Base-by-base conservation (phyloP, 257 asterid species). In the Perilla frutescens region DNA sequence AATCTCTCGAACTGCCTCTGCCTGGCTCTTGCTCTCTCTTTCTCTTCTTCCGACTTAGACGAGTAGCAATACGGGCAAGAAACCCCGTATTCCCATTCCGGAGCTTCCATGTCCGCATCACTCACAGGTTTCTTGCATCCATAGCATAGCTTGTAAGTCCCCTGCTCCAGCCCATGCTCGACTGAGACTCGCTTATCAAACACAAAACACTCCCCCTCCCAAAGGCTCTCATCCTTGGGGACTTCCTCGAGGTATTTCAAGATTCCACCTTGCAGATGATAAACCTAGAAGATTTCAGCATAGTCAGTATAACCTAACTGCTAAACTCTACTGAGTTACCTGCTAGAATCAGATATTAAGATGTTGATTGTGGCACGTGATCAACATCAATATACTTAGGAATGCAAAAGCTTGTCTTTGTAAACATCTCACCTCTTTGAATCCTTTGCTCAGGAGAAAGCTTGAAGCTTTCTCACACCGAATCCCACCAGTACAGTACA, bases 401-500 rank as follows among this genome's bases (percentile, higher is more conserved):
- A 29, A 58, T 10, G 34, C 5, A 8, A 47, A 65, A 2, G 14
- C 12, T 32, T 13, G 26, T 5, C 13, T 36, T 40, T 72, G 37
- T 69, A 29, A 6, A 55, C 48, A 43, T 3, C 75, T 85, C 62
- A 95, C 99, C 98, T 95, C 97, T 76, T 90, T 77, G 79, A 90
- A 90, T 56, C 99, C 99, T 79, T 85, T 86, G 78, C 88, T 76
- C 7, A 95, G 85, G 87, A 92, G 99, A 79, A 82, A 89, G 84
- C 99, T 95, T 6, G 98, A 84, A 66, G 99, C 98, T 87, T 95
- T 95, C 85, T 95, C 99, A 57, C 98, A 95, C 55, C 99, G 93
- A 62, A 95, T 95, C 55, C 99, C 99, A 78, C 99, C 98, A 7
- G 99, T 95, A 69, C 99, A 95, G 87, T 95, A 95, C 98, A 95